phyloP scores from a whole-genome alignment of 495 filamentous ascomycete species.

The Tuber indicum region DNA sequence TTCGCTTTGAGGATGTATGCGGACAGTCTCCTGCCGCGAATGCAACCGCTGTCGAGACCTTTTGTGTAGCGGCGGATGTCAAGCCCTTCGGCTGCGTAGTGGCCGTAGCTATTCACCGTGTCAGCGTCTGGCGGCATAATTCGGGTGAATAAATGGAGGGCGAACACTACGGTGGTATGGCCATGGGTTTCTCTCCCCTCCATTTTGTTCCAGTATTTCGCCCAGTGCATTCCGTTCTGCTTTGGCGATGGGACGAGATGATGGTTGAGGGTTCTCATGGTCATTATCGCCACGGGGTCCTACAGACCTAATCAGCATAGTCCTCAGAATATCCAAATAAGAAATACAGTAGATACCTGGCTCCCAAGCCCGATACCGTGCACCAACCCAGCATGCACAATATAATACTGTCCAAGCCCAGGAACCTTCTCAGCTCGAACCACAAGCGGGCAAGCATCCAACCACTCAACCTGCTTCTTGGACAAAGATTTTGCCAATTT shows the following conservation, averaged over 20 bases:
- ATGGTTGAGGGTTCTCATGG: conserved; percentile 67
- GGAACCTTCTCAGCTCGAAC: conserved; percentile 58
- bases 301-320: conserved; percentile 44
- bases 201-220: conserved; percentile 53
- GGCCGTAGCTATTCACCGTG: conserved; percentile 59
- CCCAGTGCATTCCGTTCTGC: conserved; percentile 34
- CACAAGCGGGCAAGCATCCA: conserved; percentile 66
- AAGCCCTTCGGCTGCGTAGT: conserved; percentile 68
- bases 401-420: conserved; percentile 55
- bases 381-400: conserved; percentile 80
- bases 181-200: conserved; percentile 9
- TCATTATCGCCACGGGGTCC: conserved; percentile 78
- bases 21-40: conserved; percentile 64
- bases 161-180: conserved; percentile 34
- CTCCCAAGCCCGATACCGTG: conserved; percentile 62
- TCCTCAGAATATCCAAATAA: no score
- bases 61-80: conserved; percentile 64
- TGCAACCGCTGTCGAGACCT: conserved; percentile 78
- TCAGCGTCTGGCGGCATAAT: not conserved
- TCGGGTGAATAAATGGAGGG: not conserved
- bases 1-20: conserved; percentile 55
- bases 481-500: conserved; percentile 51
- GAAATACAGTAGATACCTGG: conserved; percentile 13
- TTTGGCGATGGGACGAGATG: conserved; percentile 24
- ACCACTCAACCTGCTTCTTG: conserved; percentile 62